Percentiles rank a stretch among this genome's conserved stretches.
These are phyloP conservation scores for Coemansia sp. DNA, from an alignment of 192 early-diverging fungal genomes.

Conservation along the genomic window DNA sequence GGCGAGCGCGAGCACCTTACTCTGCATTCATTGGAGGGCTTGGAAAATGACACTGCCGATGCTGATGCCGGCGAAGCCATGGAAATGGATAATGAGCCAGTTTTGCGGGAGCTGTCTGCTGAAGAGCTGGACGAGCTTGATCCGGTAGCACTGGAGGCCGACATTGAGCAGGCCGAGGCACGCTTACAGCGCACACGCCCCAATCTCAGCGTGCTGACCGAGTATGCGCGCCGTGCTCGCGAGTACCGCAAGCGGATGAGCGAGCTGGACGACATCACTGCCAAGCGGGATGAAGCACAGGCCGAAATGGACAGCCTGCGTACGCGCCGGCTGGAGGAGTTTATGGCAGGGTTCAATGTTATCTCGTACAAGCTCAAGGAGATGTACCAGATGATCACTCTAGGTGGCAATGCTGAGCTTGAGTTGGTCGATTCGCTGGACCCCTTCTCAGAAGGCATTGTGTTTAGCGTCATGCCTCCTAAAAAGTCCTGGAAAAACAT, in stretches of 20 bases:
- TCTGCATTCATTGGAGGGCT: slow-evolving; percentile 50
- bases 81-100: neutral
- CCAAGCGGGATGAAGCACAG: slow-evolving; percentile 72
- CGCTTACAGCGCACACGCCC: slow-evolving; percentile 58
- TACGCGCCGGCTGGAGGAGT: slow-evolving; percentile 80
- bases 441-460: slow-evolving; percentile 97
- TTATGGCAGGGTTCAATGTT: slow-evolving; percentile 91
- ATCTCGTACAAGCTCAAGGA: slow-evolving; percentile 97
- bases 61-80: slow-evolving; percentile 52
- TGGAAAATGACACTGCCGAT: slow-evolving; percentile 12
- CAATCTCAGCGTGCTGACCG: slow-evolving; percentile 83
- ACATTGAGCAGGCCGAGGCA: slow-evolving; percentile 73
- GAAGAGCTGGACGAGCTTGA: slow-evolving; percentile 68
- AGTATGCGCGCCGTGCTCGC: slow-evolving; percentile 78
- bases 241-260: slow-evolving; percentile 67
- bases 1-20: slow-evolving; percentile 59
- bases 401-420: slow-evolving; percentile 97
- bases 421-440: slow-evolving; percentile 95
- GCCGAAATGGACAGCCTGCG: slow-evolving; percentile 70
- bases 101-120: slow-evolving; percentile 57
- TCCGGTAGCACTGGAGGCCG: slow-evolving; percentile 61
- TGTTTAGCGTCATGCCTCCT: slow-evolving; percentile 99
- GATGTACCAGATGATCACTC: slow-evolving; percentile 99
- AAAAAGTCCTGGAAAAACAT: slow-evolving; percentile 99
- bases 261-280: slow-evolving; percentile 75